phyloP scores from a whole-genome alignment of 2,329 filamentous ascomycete species.

The Colletotrichum truncatum region DNA sequence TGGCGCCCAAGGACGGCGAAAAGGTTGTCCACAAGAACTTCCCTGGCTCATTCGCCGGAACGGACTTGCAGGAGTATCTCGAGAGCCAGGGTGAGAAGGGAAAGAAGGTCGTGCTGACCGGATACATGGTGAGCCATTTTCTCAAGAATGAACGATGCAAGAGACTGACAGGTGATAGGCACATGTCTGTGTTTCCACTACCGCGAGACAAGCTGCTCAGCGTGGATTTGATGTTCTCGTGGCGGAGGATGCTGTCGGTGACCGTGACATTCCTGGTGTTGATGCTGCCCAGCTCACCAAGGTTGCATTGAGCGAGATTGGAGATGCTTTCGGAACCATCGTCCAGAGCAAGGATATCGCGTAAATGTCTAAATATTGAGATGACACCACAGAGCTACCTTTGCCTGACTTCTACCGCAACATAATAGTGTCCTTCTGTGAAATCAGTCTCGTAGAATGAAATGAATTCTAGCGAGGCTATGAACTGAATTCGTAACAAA shows the following conservation, averaged over 20 bases:
- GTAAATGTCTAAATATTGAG: too few species aligned
- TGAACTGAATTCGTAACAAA: too few species aligned
- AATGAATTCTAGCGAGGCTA: too few species aligned
- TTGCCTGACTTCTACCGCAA: too few species aligned
- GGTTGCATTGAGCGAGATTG: constrained; percentile 66
- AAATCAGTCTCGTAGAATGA: too few species aligned
- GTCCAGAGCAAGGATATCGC: constrained; percentile 48
- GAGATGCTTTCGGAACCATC: constrained; percentile 70
- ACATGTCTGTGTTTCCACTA: constrained; percentile 72
- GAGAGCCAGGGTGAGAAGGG: constrained; percentile 55
- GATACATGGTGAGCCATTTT: constrained; percentile 60
- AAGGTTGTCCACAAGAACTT: constrained; percentile 66
- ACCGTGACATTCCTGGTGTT: constrained; percentile 72
- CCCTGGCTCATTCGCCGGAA: constrained; percentile 69
- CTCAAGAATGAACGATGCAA: too few species aligned
- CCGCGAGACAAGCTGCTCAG: constrained; percentile 68
- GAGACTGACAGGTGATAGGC: constrained; percentile 50
- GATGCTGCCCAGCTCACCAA: constrained; percentile 60
- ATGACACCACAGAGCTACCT: too few species aligned
- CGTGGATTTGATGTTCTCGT: constrained; percentile 71
- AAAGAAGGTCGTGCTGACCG: constrained; percentile 69
- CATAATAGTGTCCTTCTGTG: too few species aligned
- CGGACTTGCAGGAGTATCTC: constrained; percentile 64
- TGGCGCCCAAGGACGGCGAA: constrained; percentile 63
- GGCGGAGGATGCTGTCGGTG: constrained; percentile 70